Evolutionary conservation across 352 stramenopile genomes (phyloP).

Genomic region (Globisporangium yorkense): DNA sequence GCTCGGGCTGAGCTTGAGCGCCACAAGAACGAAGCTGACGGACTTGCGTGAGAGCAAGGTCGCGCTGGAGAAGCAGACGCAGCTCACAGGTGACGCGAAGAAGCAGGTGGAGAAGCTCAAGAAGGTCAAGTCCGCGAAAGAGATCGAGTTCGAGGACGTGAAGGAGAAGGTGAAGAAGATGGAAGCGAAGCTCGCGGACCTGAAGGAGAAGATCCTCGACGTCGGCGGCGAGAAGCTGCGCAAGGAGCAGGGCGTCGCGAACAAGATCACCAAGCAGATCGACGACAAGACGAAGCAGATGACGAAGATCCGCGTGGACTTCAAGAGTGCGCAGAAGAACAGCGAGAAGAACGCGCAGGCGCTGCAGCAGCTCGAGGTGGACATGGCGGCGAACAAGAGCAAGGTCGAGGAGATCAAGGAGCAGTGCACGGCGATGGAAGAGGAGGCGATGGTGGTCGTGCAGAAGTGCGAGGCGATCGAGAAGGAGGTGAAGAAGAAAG

Average conservation of each 20-base stretch:
- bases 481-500: conserved; percentile 83
- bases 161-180: conserved; percentile 65
- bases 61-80: conserved; percentile 82
- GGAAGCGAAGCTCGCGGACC: conserved; percentile 73
- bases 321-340: conserved; percentile 80
- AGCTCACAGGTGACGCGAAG: conserved; percentile 83
- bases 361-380: conserved; percentile 58
- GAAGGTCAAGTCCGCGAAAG: conserved; percentile 82
- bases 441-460: conserved; percentile 89
- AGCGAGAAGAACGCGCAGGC: conserved; percentile 60
- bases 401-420: conserved; percentile 82
- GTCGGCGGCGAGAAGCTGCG: conserved; percentile 92
- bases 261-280: conserved; percentile 80
- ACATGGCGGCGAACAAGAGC: conserved; percentile 65
- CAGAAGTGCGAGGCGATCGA: conserved; percentile 90
- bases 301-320: conserved; percentile 80
- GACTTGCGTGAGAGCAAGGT: conserved; percentile 57
- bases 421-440: conserved; percentile 91
- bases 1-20: conserved; percentile 79
- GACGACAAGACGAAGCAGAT: conserved; percentile 88
- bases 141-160: conserved; percentile 76
- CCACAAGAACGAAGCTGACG: conserved; percentile 51
- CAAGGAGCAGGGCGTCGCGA: conserved; percentile 88
- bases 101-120: conserved; percentile 84
- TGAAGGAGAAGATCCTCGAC: conserved; percentile 95